Conservation (phyloP, 208 protist species). For the Entamoeba moshkovskii region DNA sequence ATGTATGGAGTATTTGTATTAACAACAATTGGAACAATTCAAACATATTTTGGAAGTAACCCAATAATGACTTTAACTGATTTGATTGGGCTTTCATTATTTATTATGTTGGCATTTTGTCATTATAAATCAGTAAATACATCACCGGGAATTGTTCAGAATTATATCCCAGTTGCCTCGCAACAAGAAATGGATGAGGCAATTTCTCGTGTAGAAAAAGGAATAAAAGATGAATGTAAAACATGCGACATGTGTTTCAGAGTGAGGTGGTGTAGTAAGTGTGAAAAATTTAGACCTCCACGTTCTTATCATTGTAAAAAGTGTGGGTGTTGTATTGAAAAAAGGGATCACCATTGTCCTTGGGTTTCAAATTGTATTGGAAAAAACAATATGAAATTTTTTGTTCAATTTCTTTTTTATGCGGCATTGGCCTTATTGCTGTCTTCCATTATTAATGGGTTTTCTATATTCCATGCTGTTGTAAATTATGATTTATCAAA, state of each 20-base stretch:
- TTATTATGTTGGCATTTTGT: neutral
- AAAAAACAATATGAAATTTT: conserved; percentile 1
- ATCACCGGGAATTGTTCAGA: neutral
- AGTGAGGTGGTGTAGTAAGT: neutral
- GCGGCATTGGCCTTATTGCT: neutral
- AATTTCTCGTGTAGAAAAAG: neutral
- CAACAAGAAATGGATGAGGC: neutral
- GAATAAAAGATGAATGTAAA: neutral
- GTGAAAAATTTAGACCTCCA: neutral
- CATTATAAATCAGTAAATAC: neutral
- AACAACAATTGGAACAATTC: neutral
- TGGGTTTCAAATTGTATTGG: neutral
- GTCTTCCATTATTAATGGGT: neutral
- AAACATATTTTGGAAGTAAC: neutral
- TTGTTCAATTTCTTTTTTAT: neutral
- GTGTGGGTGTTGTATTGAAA: neutral
- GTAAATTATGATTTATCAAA: neutral
- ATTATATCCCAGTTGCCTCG: neutral
- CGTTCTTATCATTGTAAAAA: conserved; percentile 3
- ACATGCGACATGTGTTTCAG: neutral
- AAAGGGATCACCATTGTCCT: neutral
- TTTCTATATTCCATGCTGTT: neutral
- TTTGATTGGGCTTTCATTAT: neutral
- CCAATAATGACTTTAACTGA: neutral
- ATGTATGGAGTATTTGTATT: neutral